Evolutionary conservation across 2,329 filamentous ascomycete genomes (phyloP).

Genomic region (Epichloe typhina): DNA sequence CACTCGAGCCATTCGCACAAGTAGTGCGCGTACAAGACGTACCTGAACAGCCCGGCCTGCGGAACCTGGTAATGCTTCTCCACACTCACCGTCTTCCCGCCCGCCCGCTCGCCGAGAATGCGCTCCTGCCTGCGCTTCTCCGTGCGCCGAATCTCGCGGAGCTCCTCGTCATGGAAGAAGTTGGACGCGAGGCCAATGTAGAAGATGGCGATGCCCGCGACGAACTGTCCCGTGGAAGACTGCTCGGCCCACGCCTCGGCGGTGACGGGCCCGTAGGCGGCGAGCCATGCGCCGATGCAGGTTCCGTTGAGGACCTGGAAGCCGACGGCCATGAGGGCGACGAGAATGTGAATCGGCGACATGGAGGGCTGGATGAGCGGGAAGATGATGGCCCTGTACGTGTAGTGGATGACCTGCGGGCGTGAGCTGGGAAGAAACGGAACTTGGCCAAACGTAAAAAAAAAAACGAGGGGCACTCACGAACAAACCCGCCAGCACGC

Average conservation of each 20-base stretch:
- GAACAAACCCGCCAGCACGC: conserved; percentile 58
- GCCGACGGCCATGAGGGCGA: conserved; percentile 48
- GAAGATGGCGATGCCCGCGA: conserved; percentile 60
- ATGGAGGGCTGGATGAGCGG: conserved; percentile 82
- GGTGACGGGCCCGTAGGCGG: conserved; percentile 61
- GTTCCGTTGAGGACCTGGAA: conserved; percentile 78
- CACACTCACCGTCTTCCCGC: conserved; percentile 16
- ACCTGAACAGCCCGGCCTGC: conserved; percentile 66
- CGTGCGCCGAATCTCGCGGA: conserved; percentile 71
- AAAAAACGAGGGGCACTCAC: conserved; percentile 21
- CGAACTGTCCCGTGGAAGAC: conserved; percentile 34
- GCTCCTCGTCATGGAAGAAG: conserved; percentile 78
- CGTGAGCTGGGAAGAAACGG: not conserved
- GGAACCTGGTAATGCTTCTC: conserved; percentile 84
- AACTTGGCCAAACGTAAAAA: not conserved
- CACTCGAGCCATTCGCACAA: conserved; percentile 96
- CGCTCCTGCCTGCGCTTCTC: conserved; percentile 45
- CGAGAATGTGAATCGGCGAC: conserved; percentile 66
- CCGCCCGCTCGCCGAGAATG: conserved; percentile 22
- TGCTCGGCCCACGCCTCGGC: conserved; percentile 32
- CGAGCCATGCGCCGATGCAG: conserved; percentile 68
- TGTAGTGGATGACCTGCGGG: conserved; percentile 63
- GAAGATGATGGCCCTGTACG: conserved; percentile 74
- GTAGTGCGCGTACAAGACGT: conserved; percentile 84
- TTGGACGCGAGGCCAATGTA: conserved; percentile 64